Evolutionary conservation across 2,329 filamentous ascomycete species (phyloP).

Genomic region (Lachnellula occidentalis): DNA sequence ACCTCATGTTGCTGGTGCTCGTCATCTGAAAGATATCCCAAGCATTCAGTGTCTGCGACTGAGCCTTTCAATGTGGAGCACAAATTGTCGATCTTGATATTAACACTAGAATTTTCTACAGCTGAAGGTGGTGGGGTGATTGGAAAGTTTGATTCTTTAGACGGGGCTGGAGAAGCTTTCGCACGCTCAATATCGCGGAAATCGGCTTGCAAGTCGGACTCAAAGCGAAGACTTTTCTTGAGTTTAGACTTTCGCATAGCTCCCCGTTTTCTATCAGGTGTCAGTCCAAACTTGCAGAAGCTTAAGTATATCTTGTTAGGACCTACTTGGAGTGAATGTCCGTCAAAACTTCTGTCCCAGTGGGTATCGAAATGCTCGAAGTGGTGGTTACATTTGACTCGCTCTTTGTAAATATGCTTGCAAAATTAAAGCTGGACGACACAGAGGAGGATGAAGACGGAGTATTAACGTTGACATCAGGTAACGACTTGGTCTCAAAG

Average conservation of each 20-base stretch:
- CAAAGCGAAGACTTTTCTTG: slow-evolving; percentile 8
- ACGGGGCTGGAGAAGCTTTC: not conserved
- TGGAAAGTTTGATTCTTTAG: not conserved
- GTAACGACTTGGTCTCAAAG: slow-evolving; percentile 9
- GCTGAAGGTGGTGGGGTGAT: too few species aligned
- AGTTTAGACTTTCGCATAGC: not conserved
- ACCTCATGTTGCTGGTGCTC: slow-evolving; percentile 9
- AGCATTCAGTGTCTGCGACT: not conserved
- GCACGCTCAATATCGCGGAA: not conserved
- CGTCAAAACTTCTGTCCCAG: slow-evolving; percentile 2
- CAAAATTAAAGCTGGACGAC: not conserved
- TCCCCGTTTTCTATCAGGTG: slow-evolving; percentile 4
- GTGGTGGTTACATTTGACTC: not conserved
- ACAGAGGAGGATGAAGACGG: not conserved
- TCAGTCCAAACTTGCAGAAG: not conserved
- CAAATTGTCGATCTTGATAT: slow-evolving; percentile 14
- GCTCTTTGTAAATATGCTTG: slow-evolving; percentile 1
- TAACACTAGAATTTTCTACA: not conserved
- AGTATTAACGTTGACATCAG: not conserved
- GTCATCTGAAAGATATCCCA: slow-evolving; percentile 18
- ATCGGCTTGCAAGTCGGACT: not conserved
- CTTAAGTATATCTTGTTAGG: not conserved
- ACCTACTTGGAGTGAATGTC: not conserved
- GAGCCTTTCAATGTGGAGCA: slow-evolving; percentile 9
- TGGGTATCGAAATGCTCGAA: not conserved